phyloP scores from a whole-genome alignment of 2,329 filamentous ascomycete species.

The Thermomyces lanuginosus region DNA sequence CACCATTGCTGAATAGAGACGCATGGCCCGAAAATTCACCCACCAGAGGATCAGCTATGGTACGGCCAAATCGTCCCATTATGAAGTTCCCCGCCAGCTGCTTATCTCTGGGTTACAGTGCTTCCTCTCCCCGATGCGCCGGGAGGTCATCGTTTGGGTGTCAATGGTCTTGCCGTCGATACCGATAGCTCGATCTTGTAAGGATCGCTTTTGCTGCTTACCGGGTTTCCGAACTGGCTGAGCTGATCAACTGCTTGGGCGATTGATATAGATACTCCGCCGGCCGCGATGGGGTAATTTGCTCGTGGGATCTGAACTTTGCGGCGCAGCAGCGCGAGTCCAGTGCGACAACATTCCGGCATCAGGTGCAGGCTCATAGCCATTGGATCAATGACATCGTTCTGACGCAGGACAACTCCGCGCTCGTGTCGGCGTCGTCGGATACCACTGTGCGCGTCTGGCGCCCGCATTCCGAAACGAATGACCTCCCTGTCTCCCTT shows the following conservation, averaged over 20 bases:
- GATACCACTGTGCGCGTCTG: slow-evolving; percentile 86
- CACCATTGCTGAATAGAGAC: too few species aligned
- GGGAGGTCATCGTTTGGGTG: slow-evolving; percentile 79
- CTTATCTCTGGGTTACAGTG: slow-evolving; percentile 36
- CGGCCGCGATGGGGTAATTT: slow-evolving; percentile 86
- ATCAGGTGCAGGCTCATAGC: slow-evolving; percentile 65
- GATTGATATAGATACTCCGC: slow-evolving; percentile 60
- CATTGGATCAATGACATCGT: slow-evolving; percentile 94
- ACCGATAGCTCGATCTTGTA: slow-evolving; percentile 70
- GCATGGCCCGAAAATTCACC: slow-evolving; percentile 54
- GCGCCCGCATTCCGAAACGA: slow-evolving; percentile 53
- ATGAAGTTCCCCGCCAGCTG: slow-evolving; percentile 6
- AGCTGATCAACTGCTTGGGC: too few species aligned
- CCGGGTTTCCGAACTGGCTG: too few species aligned
- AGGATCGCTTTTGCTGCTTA: slow-evolving; percentile 19
- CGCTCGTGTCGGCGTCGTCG: slow-evolving; percentile 79
- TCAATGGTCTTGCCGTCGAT: slow-evolving; percentile 88
- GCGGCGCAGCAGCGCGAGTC: slow-evolving; percentile 17
- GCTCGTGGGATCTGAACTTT: slow-evolving; percentile 66
- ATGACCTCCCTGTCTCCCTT: slow-evolving; percentile 57
- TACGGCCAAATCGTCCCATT: too few species aligned
- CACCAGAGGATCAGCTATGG: slow-evolving; percentile 54
- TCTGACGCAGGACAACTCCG: slow-evolving; percentile 59
- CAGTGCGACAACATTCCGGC: slow-evolving; percentile 38
- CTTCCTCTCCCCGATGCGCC: slow-evolving; percentile 56